Percentiles rank a stretch among this genome's conserved stretches.
Conservation (phyloP, 2,329 filamentous ascomycete genomes). For the Fusarium pseudoanthophilum region DNA sequence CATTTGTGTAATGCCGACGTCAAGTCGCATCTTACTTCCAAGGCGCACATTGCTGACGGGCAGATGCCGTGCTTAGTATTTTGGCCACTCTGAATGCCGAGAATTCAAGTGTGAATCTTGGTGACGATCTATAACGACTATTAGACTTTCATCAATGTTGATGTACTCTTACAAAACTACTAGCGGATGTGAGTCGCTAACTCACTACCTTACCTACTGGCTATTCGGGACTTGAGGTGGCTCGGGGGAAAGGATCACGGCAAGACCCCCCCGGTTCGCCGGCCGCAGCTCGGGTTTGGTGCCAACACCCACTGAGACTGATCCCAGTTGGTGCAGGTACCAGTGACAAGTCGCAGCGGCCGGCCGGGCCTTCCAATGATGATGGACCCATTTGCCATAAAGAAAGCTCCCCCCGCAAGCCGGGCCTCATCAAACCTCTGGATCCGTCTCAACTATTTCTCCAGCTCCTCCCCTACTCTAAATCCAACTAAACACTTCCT, state of each 20-base stretch:
- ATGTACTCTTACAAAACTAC: constrained; percentile 2
- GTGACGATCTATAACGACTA: constrained; percentile 25
- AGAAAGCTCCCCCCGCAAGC: constrained; percentile 43
- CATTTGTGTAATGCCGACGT: constrained; percentile 16
- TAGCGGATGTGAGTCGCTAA: constrained; percentile 22
- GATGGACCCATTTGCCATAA: constrained; percentile 43
- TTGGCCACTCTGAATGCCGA: constrained; percentile 31
- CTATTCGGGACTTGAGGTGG: constrained; percentile 40
- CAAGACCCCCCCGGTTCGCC: constrained; percentile 45
- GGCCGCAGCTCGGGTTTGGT: constrained; percentile 36
- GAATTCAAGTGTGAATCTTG: constrained; percentile 11
- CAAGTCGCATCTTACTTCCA: constrained; percentile 6
- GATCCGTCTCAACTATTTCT: constrained; percentile 32
- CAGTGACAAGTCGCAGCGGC: constrained; percentile 34
- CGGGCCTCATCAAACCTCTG: constrained; percentile 38
- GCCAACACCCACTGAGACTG: not conserved
- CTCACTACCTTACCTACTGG: constrained; percentile 8
- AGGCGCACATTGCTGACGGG: constrained; percentile 11
- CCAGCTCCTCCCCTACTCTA: constrained; percentile 17
- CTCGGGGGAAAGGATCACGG: constrained; percentile 47
- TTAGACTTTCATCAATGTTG: not conserved
- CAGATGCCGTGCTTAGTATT: constrained; percentile 1
- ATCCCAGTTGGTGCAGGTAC: constrained; percentile 41
- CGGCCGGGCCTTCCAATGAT: constrained; percentile 35
- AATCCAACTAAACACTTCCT: constrained; percentile 3